phyloP scores from a whole-genome alignment of 768 basidiomycete species.

The Podaxis sp. region DNA sequence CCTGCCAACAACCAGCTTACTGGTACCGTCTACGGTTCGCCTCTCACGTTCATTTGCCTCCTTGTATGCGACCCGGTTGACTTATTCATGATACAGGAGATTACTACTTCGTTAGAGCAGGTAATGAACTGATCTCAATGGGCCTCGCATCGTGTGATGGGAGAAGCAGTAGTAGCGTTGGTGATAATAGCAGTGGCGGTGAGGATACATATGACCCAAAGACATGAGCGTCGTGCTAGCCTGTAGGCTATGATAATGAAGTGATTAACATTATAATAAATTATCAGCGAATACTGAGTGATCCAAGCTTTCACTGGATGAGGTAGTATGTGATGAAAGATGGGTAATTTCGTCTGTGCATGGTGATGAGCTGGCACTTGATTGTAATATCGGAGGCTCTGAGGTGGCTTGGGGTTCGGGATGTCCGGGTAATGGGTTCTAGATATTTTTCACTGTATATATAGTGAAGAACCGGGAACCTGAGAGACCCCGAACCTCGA shows the following conservation, averaged over 20 bases:
- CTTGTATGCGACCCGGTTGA: background rate
- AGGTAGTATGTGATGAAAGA: background rate
- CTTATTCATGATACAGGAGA: conserved; percentile 43
- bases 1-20: conserved; percentile 57
- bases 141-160: conserved; percentile 39
- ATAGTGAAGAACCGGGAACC: background rate
- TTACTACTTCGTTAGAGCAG: conserved; percentile 60
- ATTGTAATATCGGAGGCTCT: background rate
- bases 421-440: background rate
- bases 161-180: background rate
- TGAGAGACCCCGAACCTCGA: background rate
- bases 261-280: background rate
- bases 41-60: background rate
- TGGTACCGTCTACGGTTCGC: conserved; percentile 53
- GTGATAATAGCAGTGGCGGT: background rate
- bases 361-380: background rate
- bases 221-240: no score
- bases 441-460: background rate
- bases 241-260: no score
- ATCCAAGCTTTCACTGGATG: background rate
- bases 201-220: background rate
- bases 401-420: background rate
- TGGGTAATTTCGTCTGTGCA: background rate
- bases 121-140: conserved; percentile 49
- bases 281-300: background rate